phyloP scores from a whole-genome alignment of 2,329 filamentous ascomycete species.

The Alternaria postmessia region DNA sequence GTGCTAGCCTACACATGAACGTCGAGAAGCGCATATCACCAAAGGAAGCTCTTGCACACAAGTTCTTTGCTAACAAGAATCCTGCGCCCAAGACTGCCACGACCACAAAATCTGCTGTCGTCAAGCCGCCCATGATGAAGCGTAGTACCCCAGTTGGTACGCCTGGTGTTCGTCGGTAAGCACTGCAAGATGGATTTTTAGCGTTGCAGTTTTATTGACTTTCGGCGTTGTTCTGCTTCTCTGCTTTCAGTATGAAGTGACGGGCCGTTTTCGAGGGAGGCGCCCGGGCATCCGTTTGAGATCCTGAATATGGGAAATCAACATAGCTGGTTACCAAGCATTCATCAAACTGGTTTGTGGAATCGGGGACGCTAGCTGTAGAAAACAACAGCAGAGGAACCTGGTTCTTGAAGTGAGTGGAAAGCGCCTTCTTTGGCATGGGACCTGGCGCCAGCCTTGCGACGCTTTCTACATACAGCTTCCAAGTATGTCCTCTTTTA shows the following conservation, averaged over 20 bases:
- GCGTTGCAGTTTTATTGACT: neutral
- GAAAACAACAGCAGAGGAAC: neutral
- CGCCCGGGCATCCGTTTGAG: neutral
- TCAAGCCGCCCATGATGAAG: slow-evolving; percentile 39
- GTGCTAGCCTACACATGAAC: slow-evolving; percentile 87
- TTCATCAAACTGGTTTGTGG: neutral
- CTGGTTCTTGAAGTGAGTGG: neutral
- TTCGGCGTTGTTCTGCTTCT: slow-evolving; percentile 5
- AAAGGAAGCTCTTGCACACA: slow-evolving; percentile 84
- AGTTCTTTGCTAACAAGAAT: slow-evolving; percentile 72
- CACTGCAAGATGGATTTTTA: slow-evolving; percentile 5
- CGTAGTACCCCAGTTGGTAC: slow-evolving; percentile 24
- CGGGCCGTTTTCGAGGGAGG: neutral
- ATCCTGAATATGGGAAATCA: neutral
- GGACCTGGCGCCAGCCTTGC: neutral
- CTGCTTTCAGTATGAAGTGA: neutral
- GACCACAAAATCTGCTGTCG: slow-evolving; percentile 33
- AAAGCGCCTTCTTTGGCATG: neutral
- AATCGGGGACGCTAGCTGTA: neutral
- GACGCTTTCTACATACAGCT: neutral
- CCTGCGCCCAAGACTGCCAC: slow-evolving; percentile 21
- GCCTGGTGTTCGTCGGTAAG: slow-evolving; percentile 28
- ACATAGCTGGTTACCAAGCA: neutral
- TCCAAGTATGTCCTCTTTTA: neutral
- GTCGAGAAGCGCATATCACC: slow-evolving; percentile 92